Conservation (phyloP, 2,329 filamentous ascomycete species). For the Claviceps pazoutovae region DNA sequence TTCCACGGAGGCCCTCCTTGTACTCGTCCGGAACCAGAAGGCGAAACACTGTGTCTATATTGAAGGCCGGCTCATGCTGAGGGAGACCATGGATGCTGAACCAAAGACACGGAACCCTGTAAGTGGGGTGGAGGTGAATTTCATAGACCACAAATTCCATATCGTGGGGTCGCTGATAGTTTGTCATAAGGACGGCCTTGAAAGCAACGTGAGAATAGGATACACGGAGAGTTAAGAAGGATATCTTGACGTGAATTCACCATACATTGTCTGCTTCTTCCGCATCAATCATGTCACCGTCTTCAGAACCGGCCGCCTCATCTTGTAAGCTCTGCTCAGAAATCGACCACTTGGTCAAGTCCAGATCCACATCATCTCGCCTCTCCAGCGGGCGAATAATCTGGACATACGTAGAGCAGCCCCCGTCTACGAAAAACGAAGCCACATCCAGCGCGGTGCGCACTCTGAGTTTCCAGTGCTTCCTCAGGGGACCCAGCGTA, state of each 20-base stretch:
- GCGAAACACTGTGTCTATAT: conserved; percentile 56
- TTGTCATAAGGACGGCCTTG: conserved; percentile 27
- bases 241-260: conserved; percentile 3
- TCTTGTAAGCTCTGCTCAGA: conserved; percentile 10
- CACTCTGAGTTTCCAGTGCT: conserved; percentile 39
- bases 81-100: conserved; percentile 51
- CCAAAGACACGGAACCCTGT: conserved; percentile 63
- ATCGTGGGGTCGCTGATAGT: conserved; percentile 15
- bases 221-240: neutral
- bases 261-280: conserved; percentile 39
- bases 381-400: conserved; percentile 39
- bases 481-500: conserved; percentile 39
- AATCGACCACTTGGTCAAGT: conserved; percentile 33
- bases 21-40: conserved; percentile 54
- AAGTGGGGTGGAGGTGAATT: conserved; percentile 61
- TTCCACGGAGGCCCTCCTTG: conserved; percentile 43
- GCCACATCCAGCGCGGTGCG: conserved; percentile 36
- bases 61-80: conserved; percentile 39
- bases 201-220: conserved; percentile 10
- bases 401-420: conserved; percentile 39
- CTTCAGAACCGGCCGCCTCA: conserved; percentile 16
- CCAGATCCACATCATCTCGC: conserved; percentile 29
- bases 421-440: conserved; percentile 24
- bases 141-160: conserved; percentile 51
- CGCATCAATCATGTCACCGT: conserved; percentile 33